These are phyloP conservation scores for Yamadazyma dendronema DNA, from an alignment of 1,139 yeast genomes.

Conservation along the genomic window DNA sequence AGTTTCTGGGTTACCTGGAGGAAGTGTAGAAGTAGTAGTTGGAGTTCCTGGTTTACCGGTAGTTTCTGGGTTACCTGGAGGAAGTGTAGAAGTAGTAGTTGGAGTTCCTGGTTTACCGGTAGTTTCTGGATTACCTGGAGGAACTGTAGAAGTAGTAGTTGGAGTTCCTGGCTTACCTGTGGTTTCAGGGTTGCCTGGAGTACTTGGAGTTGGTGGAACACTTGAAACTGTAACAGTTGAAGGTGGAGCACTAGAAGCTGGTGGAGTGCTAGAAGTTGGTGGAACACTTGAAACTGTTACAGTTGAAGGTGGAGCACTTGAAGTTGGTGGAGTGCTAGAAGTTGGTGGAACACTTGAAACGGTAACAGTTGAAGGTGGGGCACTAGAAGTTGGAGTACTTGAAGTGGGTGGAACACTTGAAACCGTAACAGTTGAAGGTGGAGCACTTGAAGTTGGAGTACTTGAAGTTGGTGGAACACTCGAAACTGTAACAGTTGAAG, in stretches of 20 bases:
- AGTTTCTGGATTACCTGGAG: constrained; percentile 1
- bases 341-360: neutral
- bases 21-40: neutral
- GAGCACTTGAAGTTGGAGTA: neutral
- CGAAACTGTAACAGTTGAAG: neutral
- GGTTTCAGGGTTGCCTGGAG: constrained; percentile 1
- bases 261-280: constrained; percentile 2
- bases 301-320: neutral
- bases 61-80: neutral
- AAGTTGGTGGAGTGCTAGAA: constrained; percentile 1
- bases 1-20: neutral
- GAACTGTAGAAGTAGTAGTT: neutral
- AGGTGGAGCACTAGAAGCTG: neutral
- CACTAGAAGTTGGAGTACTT: neutral
- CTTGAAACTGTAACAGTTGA: neutral
- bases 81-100: constrained; percentile 1
- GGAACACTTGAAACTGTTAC: constrained; percentile 1
- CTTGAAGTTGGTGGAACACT: neutral
- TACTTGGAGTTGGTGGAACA: constrained; percentile 1
- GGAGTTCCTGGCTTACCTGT: constrained; percentile 5
- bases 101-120: constrained; percentile 3
- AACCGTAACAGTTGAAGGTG: constrained; percentile 3
- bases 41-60: constrained; percentile 1
- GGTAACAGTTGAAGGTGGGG: neutral
- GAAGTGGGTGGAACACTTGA: neutral